These are phyloP conservation scores for Metschnikowia arizonensis DNA, from an alignment of 805 yeast species.

Conservation along the genomic window DNA sequence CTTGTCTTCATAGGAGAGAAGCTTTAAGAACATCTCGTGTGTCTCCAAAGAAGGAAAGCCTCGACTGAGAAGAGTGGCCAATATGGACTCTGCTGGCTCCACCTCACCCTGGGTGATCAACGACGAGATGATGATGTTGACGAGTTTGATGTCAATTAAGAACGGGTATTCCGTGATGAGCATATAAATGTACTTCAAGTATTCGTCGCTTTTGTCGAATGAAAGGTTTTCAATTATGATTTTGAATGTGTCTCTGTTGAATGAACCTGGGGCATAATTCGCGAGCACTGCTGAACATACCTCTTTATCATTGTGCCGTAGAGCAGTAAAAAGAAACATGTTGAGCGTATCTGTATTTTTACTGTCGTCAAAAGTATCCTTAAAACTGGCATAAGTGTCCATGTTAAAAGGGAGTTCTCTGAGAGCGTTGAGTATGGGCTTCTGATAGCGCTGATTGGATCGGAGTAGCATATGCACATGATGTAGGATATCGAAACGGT, in stretches of 20 bases:
- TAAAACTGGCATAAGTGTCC: constrained; percentile 20
- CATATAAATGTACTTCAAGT: not conserved
- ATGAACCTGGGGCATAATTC: constrained; percentile 2
- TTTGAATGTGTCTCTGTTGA: constrained; percentile 13
- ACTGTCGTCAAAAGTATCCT: constrained; percentile 12
- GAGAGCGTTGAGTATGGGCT: not conserved
- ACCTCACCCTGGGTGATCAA: constrained; percentile 11
- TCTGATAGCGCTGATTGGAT: not conserved
- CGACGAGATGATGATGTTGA: constrained; percentile 19
- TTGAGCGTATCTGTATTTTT: constrained; percentile 21
- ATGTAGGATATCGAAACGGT: constrained; percentile 21
- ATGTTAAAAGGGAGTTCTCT: constrained; percentile 18
- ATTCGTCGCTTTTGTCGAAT: not conserved
- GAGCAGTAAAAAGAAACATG: constrained; percentile 26
- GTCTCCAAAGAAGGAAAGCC: constrained; percentile 4
- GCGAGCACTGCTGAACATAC: constrained; percentile 23
- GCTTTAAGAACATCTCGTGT: constrained; percentile 19
- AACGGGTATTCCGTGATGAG: constrained; percentile 5
- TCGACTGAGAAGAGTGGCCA: constrained; percentile 7
- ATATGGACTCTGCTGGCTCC: constrained; percentile 13
- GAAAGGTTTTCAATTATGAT: constrained; percentile 16
- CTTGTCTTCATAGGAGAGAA: constrained; percentile 23
- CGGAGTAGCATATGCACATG: constrained; percentile 9
- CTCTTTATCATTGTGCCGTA: constrained; percentile 24
- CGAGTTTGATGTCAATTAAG: constrained; percentile 18